Conservation (phyloP, 2,329 filamentous ascomycete species). For the Penicillium sclerotigenum region DNA sequence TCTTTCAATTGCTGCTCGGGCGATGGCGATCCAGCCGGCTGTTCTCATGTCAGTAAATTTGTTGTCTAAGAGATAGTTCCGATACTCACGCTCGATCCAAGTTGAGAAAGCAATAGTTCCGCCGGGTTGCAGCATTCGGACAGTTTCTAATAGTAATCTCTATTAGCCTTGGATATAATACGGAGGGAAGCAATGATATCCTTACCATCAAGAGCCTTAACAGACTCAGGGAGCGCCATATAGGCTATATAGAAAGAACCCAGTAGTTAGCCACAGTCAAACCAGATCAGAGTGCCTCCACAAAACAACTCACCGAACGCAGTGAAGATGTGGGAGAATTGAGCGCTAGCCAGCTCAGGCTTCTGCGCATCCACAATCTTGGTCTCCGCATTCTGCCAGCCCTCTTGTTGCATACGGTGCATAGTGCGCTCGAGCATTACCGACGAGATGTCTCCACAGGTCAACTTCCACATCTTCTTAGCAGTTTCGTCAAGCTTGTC, state of each 20-base stretch:
- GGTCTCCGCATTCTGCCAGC: slow-evolving; percentile 49
- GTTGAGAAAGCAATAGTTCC: slow-evolving; percentile 36
- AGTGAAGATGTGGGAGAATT: slow-evolving; percentile 47
- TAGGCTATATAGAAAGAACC: slow-evolving; percentile 30
- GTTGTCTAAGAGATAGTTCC: background rate
- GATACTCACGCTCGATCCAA: slow-evolving; percentile 34
- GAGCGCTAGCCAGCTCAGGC: slow-evolving; percentile 38
- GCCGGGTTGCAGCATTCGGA: slow-evolving; percentile 35
- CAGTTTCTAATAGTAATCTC: slow-evolving; percentile 23
- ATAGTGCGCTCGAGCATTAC: slow-evolving; percentile 44
- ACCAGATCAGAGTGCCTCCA: background rate
- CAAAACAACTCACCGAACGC: slow-evolving; percentile 40
- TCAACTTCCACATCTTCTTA: slow-evolving; percentile 45
- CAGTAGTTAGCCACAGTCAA: background rate
- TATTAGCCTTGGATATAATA: background rate
- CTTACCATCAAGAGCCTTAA: slow-evolving; percentile 38
- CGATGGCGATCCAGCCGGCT: slow-evolving; percentile 30
- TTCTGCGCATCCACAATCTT: slow-evolving; percentile 50
- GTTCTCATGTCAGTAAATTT: background rate
- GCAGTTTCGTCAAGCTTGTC: slow-evolving; percentile 38
- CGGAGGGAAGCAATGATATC: background rate
- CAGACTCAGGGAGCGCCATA: slow-evolving; percentile 47
- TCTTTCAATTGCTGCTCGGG: slow-evolving; percentile 24
- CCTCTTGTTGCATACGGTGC: slow-evolving; percentile 40
- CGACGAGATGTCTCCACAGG: slow-evolving; percentile 51